Base-by-base conservation (phyloP, 2,329 filamentous ascomycete genomes). In the Esteya vermicola region DNA sequence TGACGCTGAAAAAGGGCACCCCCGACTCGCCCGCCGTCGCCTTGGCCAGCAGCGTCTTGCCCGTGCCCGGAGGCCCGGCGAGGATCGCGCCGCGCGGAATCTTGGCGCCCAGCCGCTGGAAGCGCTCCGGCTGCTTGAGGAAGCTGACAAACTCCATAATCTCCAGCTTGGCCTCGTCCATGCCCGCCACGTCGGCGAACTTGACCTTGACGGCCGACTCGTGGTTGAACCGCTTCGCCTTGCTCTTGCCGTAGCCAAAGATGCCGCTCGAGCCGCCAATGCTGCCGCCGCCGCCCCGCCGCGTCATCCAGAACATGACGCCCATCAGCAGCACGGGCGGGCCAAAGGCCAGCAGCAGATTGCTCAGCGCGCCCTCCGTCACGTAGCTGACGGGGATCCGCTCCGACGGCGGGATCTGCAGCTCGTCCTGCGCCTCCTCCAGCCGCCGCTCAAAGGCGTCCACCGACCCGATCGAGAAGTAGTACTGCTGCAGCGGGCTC, bases 71-170 rank as follows among this genome's bases (percentile, higher is more conserved):
- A 39, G 91, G 91, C n/a, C 91, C 91, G 45, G 89, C 93, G 22
- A 98, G 72, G 57, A 98, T 95, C 36, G 91, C 91, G 54, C 91
- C 91, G 47, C 91, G 85, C 28, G 91, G 91, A 39, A 98, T 98
- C 68, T 98, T 98, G 46, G 91, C 91, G 52, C 91, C 91, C 16
- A 98, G 75, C 59, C 83, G 84, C 63, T 94, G 80, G 63, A 94
- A 98, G 48, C 83, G 79, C 52, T 85, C 83, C 1, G 91, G 91
- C 53, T 91, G 82, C 67, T 95, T 89, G 47, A 98, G 64, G 68
- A 98, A 98, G 57, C 82, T 88, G 50, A 98, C 91, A 53, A 98
- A 98, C 61, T 98, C 91, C 86, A 96, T 95, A 51, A 98, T 98
- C 62, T 98, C 91, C 42, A 78, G 69, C 70, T 98, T 98, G 42